phyloP scores from a whole-genome alignment of 345 rosid genomes.

The Noccaea bulbosa region DNA sequence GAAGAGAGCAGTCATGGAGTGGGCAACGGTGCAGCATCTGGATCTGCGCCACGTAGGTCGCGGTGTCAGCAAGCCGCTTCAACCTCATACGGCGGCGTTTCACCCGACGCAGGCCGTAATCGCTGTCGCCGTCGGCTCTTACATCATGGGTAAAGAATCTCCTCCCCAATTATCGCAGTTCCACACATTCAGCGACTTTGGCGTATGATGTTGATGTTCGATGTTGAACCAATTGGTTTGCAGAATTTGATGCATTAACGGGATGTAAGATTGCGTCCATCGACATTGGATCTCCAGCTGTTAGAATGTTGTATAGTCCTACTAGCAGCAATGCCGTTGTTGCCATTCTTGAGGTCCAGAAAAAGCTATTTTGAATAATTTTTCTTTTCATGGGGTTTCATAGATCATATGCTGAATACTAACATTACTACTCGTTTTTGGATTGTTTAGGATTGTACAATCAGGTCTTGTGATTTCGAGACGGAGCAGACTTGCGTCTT shows the following conservation, averaged over 20 bases:
- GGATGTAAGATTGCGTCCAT: slow-evolving; percentile 85
- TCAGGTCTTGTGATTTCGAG: slow-evolving; percentile 92
- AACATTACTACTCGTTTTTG: not conserved
- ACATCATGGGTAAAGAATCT: slow-evolving; percentile 65
- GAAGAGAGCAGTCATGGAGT: slow-evolving; percentile 66
- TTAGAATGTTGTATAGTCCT: slow-evolving; percentile 86
- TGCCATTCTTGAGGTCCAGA: slow-evolving; percentile 78
- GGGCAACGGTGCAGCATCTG: slow-evolving; percentile 97
- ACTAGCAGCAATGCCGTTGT: slow-evolving; percentile 77
- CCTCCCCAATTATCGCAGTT: not conserved
- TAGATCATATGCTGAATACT: not conserved
- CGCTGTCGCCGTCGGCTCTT: slow-evolving; percentile 73
- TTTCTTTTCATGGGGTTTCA: too few relatives aligned
- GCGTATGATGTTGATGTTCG: not conserved
- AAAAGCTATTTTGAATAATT: too few relatives aligned
- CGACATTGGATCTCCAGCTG: slow-evolving; percentile 81
- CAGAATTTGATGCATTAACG: slow-evolving; percentile 92
- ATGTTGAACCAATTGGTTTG: slow-evolving; percentile 25
- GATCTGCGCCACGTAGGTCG: slow-evolving; percentile 87
- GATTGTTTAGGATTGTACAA: slow-evolving; percentile 83
- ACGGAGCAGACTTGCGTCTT: slow-evolving; percentile 89
- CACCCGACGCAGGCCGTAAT: slow-evolving; percentile 83
- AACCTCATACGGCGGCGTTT: slow-evolving; percentile 91
- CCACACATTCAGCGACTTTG: not conserved
- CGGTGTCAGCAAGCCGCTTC: slow-evolving; percentile 68